A percentile compares a stretch with the other conserved stretches of the same genome.
Evolutionary conservation across 139 green algal genomes (phyloP).

Genomic region (Volvox africanus): DNA sequence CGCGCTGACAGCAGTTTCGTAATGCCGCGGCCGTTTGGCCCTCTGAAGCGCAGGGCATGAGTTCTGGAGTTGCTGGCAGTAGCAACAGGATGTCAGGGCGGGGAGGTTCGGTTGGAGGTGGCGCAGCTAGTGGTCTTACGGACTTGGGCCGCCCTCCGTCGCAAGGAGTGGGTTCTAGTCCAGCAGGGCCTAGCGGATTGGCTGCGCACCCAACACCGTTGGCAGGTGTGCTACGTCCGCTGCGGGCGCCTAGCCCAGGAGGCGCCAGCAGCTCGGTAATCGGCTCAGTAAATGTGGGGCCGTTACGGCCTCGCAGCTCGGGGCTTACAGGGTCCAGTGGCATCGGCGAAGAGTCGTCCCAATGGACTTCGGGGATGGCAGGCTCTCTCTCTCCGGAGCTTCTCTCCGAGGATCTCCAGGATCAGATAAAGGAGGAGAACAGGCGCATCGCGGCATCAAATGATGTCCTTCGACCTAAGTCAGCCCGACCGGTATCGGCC

Average conservation of each 20-base stretch:
- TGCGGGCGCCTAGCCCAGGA: conserved; percentile 28
- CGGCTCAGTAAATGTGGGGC: neutral
- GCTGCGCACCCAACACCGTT: conserved; percentile 5
- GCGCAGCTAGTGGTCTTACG: neutral
- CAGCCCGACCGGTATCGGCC: neutral
- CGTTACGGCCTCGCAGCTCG: conserved; percentile 16
- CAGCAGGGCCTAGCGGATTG: neutral
- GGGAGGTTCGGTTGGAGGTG: neutral
- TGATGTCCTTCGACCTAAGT: conserved; percentile 4
- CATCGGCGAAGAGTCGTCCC: conserved; percentile 1
- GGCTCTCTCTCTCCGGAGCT: conserved; percentile 14
- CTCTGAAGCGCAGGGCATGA: conserved; percentile 45
- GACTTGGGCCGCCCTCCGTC: neutral
- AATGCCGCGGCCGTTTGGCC: conserved; percentile 36
- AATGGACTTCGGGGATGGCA: neutral
- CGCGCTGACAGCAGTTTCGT: conserved; percentile 15
- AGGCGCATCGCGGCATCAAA: conserved; percentile 13
- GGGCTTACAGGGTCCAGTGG: neutral
- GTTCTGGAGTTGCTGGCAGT: neutral
- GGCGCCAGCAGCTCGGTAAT: neutral
- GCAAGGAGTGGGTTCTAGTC: neutral
- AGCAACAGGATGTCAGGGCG: neutral
- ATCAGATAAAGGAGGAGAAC: conserved; percentile 49
- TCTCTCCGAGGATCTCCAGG: conserved; percentile 27
- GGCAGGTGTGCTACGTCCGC: conserved; percentile 13